These are phyloP conservation scores for Lyophyllum atratum DNA, from an alignment of 768 basidiomycete genomes.

Conservation along the genomic window DNA sequence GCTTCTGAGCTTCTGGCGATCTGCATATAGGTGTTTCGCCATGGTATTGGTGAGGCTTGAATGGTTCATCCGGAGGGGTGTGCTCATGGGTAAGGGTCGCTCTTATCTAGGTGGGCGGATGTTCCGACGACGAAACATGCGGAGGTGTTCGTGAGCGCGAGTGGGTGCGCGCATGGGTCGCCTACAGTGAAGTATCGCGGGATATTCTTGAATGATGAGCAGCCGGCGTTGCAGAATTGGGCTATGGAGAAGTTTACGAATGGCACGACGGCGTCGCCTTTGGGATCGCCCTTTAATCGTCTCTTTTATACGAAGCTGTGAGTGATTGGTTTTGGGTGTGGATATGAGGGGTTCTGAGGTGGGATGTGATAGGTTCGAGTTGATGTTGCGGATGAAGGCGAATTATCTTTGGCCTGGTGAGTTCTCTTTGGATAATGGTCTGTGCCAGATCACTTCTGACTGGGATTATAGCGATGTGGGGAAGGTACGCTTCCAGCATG, in stretches of 20 bases:
- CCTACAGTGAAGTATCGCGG: conserved; percentile 74
- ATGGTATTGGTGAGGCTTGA: conserved; percentile 58
- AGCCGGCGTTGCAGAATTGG: conserved; percentile 73
- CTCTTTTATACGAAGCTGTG: conserved; percentile 60
- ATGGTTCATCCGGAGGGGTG: neutral
- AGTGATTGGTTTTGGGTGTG: conserved; percentile 14
- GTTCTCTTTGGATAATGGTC: conserved; percentile 10
- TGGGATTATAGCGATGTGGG: conserved; percentile 38
- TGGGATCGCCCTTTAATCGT: conserved; percentile 62
- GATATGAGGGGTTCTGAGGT: neutral
- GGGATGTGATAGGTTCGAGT: conserved; percentile 51
- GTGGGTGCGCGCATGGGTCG: conserved; percentile 55
- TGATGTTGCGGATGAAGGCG: conserved; percentile 64
- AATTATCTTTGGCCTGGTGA: conserved; percentile 74
- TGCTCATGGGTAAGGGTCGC: neutral
- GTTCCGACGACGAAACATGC: conserved; percentile 58
- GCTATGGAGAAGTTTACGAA: conserved; percentile 70
- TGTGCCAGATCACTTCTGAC: neutral
- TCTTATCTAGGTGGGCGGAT: conserved; percentile 67
- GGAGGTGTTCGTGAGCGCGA: conserved; percentile 46
- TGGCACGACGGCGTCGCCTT: conserved; percentile 49
- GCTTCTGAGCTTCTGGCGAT: neutral
- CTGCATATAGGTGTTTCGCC: conserved; percentile 62
- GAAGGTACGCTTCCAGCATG: conserved; percentile 27
- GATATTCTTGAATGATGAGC: conserved; percentile 77